phyloP scores from a whole-genome alignment of 2,329 filamentous ascomycete species.

The Colletotrichum chrysophilum region DNA sequence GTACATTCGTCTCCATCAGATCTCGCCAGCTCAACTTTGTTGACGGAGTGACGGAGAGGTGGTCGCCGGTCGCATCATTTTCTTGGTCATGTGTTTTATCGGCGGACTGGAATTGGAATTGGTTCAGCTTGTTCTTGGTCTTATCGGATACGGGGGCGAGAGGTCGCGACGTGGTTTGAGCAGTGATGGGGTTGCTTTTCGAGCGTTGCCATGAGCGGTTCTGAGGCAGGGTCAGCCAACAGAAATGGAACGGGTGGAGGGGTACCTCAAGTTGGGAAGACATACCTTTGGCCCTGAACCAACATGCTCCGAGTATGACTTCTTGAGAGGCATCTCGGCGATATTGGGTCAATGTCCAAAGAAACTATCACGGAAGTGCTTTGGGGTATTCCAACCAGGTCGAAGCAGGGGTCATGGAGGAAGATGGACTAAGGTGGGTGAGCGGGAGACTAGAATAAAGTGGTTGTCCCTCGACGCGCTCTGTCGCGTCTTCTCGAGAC shows the following conservation, averaged over 20 bases:
- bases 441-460: neutral
- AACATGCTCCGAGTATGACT: constrained; percentile 41
- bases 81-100: constrained; percentile 25
- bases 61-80: constrained; percentile 12
- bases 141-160: constrained; percentile 58
- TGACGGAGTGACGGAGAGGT: constrained; percentile 19
- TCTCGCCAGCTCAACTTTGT: constrained; percentile 60
- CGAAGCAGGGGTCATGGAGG: constrained; percentile 8
- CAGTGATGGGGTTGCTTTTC: constrained; percentile 52
- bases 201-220: constrained; percentile 58
- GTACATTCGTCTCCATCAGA: constrained; percentile 52
- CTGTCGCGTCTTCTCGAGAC: neutral
- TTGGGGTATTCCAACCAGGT: neutral
- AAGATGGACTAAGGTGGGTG: neutral
- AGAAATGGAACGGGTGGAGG: constrained; percentile 2
- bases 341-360: constrained; percentile 29
- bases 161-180: constrained; percentile 39
- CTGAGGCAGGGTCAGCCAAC: constrained; percentile 25
- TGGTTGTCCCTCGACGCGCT: constrained; percentile 18
- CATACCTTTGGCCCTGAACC: constrained; percentile 36
- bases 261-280: neutral
- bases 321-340: constrained; percentile 38
- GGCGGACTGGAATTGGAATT: constrained; percentile 58
- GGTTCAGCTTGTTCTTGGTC: constrained; percentile 65
- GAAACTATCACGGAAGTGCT: constrained; percentile 29